Evolutionary conservation across 2,329 filamentous ascomycete species (phyloP).

Genomic region (Nigrospora oryzae): DNA sequence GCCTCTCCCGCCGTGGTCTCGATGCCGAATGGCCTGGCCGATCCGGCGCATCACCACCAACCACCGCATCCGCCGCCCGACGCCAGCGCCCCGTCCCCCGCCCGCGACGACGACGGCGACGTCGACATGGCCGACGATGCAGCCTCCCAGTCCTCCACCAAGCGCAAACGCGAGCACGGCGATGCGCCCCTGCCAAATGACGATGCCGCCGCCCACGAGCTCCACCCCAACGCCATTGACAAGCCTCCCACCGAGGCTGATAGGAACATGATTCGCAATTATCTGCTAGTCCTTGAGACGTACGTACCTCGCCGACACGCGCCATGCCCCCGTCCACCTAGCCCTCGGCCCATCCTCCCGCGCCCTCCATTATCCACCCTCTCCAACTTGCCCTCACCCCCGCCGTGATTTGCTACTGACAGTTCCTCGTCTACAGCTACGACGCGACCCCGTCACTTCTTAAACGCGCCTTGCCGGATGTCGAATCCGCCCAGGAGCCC

Average conservation of each 20-base stretch:
- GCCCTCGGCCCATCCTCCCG: background rate
- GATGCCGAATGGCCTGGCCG: constrained; percentile 1
- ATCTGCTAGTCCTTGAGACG: constrained; percentile 19
- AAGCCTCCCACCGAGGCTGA: constrained; percentile 5
- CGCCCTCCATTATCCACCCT: background rate
- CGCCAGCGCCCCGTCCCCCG: background rate
- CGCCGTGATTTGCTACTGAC: background rate
- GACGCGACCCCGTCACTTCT: constrained; percentile 48
- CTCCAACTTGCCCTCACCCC: background rate
- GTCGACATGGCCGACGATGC: constrained; percentile 9
- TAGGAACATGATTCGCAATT: constrained; percentile 13
- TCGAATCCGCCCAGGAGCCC: constrained; percentile 38
- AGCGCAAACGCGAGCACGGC: constrained; percentile 23
- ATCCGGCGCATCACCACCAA: background rate
- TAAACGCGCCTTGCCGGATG: constrained; percentile 40
- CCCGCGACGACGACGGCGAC: constrained; percentile 6
- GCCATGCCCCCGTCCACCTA: background rate
- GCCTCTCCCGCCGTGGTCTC: constrained; percentile 1
- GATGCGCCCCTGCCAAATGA: constrained; percentile 11
- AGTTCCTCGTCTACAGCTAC: constrained; percentile 28
- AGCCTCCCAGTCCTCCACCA: constrained; percentile 15
- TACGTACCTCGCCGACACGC: constrained; percentile 8
- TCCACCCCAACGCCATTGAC: constrained; percentile 9
- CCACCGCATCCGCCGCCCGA: background rate
- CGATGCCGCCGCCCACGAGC: constrained; percentile 4